These are phyloP conservation scores for Zychaea mexicana DNA, from an alignment of 371 early-diverging fungal species.

Conservation along the genomic window DNA sequence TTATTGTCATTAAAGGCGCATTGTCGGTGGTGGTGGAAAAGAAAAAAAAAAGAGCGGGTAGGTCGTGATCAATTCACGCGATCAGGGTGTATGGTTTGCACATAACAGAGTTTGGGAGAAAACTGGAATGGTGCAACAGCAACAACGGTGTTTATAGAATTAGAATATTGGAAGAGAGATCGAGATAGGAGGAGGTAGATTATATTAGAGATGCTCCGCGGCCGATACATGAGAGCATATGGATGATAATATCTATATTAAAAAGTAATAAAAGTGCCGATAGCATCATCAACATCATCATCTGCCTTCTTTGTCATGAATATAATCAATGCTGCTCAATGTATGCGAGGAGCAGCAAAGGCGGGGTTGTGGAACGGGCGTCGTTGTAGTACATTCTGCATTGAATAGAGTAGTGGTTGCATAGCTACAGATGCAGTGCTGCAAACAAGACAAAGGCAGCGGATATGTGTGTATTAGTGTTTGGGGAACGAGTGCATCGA, in stretches of 20 bases:
- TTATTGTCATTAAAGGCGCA: too few relatives aligned
- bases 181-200: neutral
- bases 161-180: too few relatives aligned
- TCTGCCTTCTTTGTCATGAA: neutral
- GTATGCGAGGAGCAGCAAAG: too few relatives aligned
- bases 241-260: too few relatives aligned
- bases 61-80: slow-evolving; percentile 2
- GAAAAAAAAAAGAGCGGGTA: too few relatives aligned
- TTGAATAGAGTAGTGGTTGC: neutral
- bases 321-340: too few relatives aligned
- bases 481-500: slow-evolving; percentile 8
- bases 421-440: neutral
- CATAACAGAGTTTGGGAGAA: neutral
- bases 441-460: neutral
- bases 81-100: neutral
- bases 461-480: too few relatives aligned
- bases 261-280: neutral
- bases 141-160: too few relatives aligned
- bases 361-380: neutral
- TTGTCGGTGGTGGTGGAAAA: neutral
- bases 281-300: neutral
- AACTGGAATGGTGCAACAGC: neutral
- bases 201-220: too few relatives aligned
- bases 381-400: neutral
- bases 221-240: too few relatives aligned